Evolutionary conservation across 179 eudicot genomes (phyloP).

Genomic region (Carnegiea gigantea): DNA sequence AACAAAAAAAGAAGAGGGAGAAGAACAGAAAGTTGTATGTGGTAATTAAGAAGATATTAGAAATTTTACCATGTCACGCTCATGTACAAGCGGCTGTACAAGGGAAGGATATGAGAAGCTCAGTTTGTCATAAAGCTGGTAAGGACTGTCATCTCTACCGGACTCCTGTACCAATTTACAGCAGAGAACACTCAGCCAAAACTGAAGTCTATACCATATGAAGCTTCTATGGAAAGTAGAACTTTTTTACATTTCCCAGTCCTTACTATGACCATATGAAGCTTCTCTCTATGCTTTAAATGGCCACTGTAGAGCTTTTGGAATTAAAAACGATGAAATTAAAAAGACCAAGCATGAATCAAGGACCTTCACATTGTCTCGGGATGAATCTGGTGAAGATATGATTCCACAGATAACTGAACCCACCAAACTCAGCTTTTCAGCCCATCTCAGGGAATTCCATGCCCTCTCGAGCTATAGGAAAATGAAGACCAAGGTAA

Average conservation of each 20-base stretch:
- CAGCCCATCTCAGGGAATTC: constrained; percentile 73
- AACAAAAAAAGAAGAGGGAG: neutral
- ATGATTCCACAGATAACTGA: constrained; percentile 70
- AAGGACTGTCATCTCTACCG: constrained; percentile 43
- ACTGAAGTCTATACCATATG: neutral
- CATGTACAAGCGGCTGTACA: constrained; percentile 68
- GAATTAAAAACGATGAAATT: neutral
- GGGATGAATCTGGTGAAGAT: constrained; percentile 48
- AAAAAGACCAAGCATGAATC: neutral
- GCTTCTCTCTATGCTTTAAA: neutral
- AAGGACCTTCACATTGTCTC: constrained; percentile 48
- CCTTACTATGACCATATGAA: neutral
- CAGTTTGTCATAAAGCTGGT: constrained; percentile 68
- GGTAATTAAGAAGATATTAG: constrained; percentile 3
- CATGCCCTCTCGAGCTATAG: constrained; percentile 93
- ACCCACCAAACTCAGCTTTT: constrained; percentile 63
- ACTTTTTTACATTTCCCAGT: too few species aligned
- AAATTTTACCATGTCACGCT: constrained; percentile 76
- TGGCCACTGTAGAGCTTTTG: neutral
- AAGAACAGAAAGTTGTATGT: too few species aligned
- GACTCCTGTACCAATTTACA: constrained; percentile 51
- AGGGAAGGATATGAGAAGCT: constrained; percentile 80
- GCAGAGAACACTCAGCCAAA: neutral
- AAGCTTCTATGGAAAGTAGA: neutral
- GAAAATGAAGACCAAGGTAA: neutral